phyloP scores from a whole-genome alignment of 2,329 filamentous ascomycete species.

The Venturia aucupariae region DNA sequence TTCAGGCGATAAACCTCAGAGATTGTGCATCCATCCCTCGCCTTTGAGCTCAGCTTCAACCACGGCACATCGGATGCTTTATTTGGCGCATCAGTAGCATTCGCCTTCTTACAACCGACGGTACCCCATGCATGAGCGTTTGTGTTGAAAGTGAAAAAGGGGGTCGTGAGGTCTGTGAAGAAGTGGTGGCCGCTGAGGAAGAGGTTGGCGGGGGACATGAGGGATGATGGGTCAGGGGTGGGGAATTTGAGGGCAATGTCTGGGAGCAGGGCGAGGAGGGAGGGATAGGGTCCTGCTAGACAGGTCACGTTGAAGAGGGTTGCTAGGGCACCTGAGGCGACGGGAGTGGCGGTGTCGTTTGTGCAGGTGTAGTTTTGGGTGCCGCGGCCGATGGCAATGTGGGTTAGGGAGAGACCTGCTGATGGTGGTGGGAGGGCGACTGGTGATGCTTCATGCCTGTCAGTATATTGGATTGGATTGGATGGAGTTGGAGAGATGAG shows the following conservation, averaged over 20 bases:
- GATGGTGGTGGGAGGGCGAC: slow-evolving; percentile 49
- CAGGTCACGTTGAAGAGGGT: slow-evolving; percentile 84
- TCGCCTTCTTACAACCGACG: slow-evolving; percentile 55
- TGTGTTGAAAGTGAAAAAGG: slow-evolving; percentile 72
- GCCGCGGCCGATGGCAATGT: slow-evolving; percentile 79
- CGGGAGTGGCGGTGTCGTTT: slow-evolving; percentile 49
- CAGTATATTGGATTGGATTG: neutral
- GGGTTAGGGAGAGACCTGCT: slow-evolving; percentile 54
- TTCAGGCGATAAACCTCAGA: slow-evolving; percentile 74
- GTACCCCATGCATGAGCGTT: slow-evolving; percentile 44
- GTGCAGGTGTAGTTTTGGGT: slow-evolving; percentile 92
- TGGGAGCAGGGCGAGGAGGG: slow-evolving; percentile 56
- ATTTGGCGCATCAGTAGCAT: slow-evolving; percentile 53
- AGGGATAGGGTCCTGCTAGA: slow-evolving; percentile 59
- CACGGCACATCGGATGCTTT: slow-evolving; percentile 63
- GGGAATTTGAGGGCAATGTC: slow-evolving; percentile 59
- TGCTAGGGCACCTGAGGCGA: slow-evolving; percentile 63
- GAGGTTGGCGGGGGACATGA: slow-evolving; percentile 47
- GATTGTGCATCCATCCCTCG: slow-evolving; percentile 44
- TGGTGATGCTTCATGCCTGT: neutral
- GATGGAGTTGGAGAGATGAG: too few species aligned
- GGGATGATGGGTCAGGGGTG: slow-evolving; percentile 37
- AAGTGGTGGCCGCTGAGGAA: slow-evolving; percentile 68
- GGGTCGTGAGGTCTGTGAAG: slow-evolving; percentile 61
- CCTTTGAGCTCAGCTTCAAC: slow-evolving; percentile 57